phyloP scores from a whole-genome alignment of 306 rosid genomes.

The Rubus parviflorus region DNA sequence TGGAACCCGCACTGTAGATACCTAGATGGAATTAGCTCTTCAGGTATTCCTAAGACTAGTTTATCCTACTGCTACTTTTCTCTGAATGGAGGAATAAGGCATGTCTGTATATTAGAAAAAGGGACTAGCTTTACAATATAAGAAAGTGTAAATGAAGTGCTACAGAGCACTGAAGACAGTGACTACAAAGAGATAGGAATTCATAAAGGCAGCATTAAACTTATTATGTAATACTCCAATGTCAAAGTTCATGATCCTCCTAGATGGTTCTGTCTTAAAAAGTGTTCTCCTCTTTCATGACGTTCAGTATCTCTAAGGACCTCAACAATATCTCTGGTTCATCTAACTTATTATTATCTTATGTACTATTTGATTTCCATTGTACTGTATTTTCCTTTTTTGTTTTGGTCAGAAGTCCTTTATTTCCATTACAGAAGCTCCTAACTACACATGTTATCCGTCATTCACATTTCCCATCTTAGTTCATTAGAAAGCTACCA shows the following conservation, averaged over 20 bases:
- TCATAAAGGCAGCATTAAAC: background rate
- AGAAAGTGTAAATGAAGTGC: background rate
- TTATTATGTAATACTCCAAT: background rate
- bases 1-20: slow-evolving; percentile 97
- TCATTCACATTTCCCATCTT: too few species aligned
- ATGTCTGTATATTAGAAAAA: background rate
- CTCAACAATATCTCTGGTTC: background rate
- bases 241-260: background rate
- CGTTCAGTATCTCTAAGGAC: background rate
- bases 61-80: background rate
- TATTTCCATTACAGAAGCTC: background rate
- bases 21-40: slow-evolving; percentile 83
- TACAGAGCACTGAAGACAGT: background rate
- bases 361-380: background rate
- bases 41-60: slow-evolving; percentile 37
- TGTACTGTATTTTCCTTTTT: background rate
- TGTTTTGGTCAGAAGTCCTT: too few species aligned
- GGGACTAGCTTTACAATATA: background rate
- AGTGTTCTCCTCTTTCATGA: background rate
- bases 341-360: background rate
- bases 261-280: background rate
- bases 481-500: background rate
- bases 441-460: too few species aligned
- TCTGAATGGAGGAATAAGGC: background rate
- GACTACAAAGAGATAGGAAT: background rate